Evolutionary conservation across 2,329 filamentous ascomycete genomes (phyloP).

Genomic region (Beauveria sp.): DNA sequence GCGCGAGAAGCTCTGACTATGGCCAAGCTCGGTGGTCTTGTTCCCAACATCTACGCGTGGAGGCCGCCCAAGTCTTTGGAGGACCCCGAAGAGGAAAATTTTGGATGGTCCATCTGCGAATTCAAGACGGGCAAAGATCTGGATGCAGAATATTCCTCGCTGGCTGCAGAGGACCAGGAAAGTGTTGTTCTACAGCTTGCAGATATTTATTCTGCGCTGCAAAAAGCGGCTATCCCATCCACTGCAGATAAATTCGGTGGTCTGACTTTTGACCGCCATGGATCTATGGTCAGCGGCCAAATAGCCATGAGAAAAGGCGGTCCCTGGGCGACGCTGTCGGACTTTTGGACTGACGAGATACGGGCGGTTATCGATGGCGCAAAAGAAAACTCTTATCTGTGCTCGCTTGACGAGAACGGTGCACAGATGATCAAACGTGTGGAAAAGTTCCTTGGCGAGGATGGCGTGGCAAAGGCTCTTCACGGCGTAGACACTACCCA

Average conservation of each 20-base stretch:
- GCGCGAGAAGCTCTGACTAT: conserved; percentile 13
- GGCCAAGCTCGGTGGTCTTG: background rate
- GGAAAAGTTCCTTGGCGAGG: conserved; percentile 11
- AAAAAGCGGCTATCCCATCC: conserved; percentile 12
- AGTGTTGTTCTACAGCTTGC: conserved; percentile 17
- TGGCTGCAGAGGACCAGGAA: conserved; percentile 6
- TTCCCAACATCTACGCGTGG: conserved; percentile 20
- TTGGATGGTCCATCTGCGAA: conserved; percentile 20
- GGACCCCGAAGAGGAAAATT: background rate
- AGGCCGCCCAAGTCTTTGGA: background rate
- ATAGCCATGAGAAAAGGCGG: conserved; percentile 14
- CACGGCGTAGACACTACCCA: conserved; percentile 12
- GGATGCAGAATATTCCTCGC: conserved; percentile 11
- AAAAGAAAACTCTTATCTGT: conserved; percentile 4
- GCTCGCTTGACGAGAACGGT: conserved; percentile 14
- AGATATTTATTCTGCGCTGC: conserved; percentile 14
- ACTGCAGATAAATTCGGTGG: conserved; percentile 13
- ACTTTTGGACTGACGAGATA: conserved; percentile 13
- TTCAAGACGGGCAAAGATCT: conserved; percentile 17
- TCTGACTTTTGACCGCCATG: conserved; percentile 13
- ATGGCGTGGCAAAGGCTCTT: background rate
- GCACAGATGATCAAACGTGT: conserved; percentile 10
- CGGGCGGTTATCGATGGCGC: conserved; percentile 7
- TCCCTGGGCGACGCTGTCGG: conserved; percentile 15
- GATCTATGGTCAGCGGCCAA: conserved; percentile 14